Evolutionary conservation across 2,329 filamentous ascomycete species (phyloP).

Genomic region (Nectriaceae sp.): DNA sequence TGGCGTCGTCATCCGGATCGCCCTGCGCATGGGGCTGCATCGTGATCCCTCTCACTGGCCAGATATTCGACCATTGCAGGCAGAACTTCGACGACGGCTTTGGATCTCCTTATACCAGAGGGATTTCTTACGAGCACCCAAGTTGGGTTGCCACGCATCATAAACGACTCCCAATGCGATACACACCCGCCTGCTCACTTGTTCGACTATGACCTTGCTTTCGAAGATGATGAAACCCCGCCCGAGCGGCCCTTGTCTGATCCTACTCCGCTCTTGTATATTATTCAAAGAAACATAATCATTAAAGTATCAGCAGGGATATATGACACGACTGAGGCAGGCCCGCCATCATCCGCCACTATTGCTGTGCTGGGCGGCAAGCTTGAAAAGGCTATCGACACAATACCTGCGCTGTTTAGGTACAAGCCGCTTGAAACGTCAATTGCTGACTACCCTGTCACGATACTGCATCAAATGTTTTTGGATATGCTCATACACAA

Average conservation of each 20-base stretch:
- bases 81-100: slow-evolving; percentile 15
- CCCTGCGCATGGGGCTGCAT: slow-evolving; percentile 20
- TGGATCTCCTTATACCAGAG: slow-evolving; percentile 20
- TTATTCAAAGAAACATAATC: slow-evolving; percentile 5
- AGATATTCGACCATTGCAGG: slow-evolving; percentile 15
- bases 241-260: slow-evolving; percentile 5
- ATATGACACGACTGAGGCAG: slow-evolving; percentile 10
- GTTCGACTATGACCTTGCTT: slow-evolving; percentile 5
- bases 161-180: slow-evolving; percentile 20
- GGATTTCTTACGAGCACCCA: slow-evolving; percentile 23
- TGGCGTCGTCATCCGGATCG: slow-evolving; percentile 16
- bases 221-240: slow-evolving; percentile 4
- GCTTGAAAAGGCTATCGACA: not conserved
- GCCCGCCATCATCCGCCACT: not conserved
- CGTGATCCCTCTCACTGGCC: slow-evolving; percentile 19
- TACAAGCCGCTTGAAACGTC: slow-evolving; percentile 6
- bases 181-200: slow-evolving; percentile 10
- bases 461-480: slow-evolving; percentile 5
- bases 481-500: slow-evolving; percentile 10
- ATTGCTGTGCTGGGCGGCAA: slow-evolving; percentile 3
- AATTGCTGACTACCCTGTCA: slow-evolving; percentile 3
- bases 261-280: not conserved
- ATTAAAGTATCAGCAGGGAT: slow-evolving; percentile 9
- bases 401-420: slow-evolving; percentile 1
- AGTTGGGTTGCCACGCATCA: slow-evolving; percentile 18